Evolutionary conservation across 768 basidiomycete species (phyloP).

Genomic region (Austroboletus eburneus): DNA sequence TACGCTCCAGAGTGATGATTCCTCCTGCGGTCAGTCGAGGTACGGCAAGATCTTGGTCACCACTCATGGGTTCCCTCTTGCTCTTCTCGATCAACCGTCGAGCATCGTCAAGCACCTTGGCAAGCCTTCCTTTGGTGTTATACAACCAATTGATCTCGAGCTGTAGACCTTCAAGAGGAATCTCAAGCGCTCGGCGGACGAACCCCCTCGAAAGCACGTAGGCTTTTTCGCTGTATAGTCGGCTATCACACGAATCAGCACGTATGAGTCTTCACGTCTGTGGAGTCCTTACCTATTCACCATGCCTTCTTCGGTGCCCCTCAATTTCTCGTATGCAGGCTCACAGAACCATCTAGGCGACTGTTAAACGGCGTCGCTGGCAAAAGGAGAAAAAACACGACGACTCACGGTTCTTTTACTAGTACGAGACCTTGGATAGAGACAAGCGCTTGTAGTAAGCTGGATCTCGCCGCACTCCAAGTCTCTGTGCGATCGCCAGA

Average conservation of each 20-base stretch:
- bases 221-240: conserved; percentile 90
- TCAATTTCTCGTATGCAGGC: conserved; percentile 88
- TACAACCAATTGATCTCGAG: conserved; percentile 74
- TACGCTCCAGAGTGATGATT: conserved; percentile 73
- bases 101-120: conserved; percentile 64
- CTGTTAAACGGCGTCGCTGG: conserved; percentile 1
- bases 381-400: background rate
- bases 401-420: conserved; percentile 83
- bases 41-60: conserved; percentile 50
- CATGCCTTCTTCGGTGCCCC: conserved; percentile 85
- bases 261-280: background rate
- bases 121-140: conserved; percentile 55
- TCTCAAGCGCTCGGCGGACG: conserved; percentile 82
- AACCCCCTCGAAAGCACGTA: conserved; percentile 89
- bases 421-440: conserved; percentile 93
- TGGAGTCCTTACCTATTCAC: conserved; percentile 65
- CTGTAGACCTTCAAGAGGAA: conserved; percentile 68
- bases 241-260: conserved; percentile 42
- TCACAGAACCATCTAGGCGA: conserved; percentile 78
- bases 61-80: conserved; percentile 31
- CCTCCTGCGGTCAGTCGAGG: conserved; percentile 78
- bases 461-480: conserved; percentile 83
- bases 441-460: conserved; percentile 86
- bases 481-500: conserved; percentile 82
- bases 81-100: conserved; percentile 67